Percentiles rank a stretch among this genome's conserved stretches.
These are phyloP conservation scores for Colletotrichum paranaense DNA, from an alignment of 2,329 filamentous ascomycete species.

Conservation along the genomic window DNA sequence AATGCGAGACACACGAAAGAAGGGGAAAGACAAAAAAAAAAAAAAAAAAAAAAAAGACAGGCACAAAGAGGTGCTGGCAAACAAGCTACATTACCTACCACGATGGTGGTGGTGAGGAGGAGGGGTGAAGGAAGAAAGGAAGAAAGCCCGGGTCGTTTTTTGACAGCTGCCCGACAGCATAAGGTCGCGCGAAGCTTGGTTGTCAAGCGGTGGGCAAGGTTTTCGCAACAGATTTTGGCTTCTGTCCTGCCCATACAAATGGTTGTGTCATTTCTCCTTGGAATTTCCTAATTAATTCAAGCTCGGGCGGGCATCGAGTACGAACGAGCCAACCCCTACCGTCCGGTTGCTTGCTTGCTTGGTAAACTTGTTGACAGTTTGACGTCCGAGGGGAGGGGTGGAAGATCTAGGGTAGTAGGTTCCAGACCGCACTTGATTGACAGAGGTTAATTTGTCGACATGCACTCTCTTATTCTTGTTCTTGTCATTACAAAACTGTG, in stretches of 20 bases:
- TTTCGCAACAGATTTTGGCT: not conserved
- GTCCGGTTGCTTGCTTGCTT: not conserved
- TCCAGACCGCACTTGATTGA: not conserved
- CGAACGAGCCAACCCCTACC: not conserved
- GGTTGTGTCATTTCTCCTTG: slow-evolving; percentile 10
- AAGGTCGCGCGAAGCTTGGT: no score
- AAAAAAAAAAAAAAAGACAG: no score
- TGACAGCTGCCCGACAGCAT: no score
- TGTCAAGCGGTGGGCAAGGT: not conserved
- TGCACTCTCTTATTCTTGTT: not conserved
- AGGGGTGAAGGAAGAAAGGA: not conserved
- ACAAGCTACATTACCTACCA: no score
- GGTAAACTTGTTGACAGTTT: not conserved
- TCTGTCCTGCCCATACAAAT: not conserved
- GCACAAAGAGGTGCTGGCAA: not conserved
- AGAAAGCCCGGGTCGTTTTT: not conserved
- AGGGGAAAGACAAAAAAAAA: no score
- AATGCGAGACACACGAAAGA: slow-evolving; percentile 29
- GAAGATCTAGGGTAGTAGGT: not conserved
- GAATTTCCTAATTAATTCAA: slow-evolving; percentile 15
- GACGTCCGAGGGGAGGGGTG: not conserved
- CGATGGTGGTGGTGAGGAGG: not conserved
- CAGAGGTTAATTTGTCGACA: not conserved
- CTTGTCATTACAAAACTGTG: not conserved
- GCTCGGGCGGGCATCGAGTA: not conserved